phyloP scores from a whole-genome alignment of 176 grass and related monocot species.

The Cenchrus purpureus region DNA sequence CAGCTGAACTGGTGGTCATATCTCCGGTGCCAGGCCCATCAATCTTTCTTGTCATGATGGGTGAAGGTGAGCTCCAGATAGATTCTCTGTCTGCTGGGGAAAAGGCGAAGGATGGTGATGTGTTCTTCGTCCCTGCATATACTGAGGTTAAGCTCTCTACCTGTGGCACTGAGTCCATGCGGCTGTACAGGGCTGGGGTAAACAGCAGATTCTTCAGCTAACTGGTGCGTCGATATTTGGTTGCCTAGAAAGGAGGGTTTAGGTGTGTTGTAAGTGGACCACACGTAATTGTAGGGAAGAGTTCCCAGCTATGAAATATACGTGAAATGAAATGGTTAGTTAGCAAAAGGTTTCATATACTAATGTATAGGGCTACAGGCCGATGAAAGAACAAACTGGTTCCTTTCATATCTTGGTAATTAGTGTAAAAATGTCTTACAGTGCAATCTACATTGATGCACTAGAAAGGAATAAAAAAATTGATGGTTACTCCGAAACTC shows the following conservation, averaged over 20 bases:
- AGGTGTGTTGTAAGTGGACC: not conserved
- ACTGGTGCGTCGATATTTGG: slow-evolving; percentile 5
- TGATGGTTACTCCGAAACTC: not conserved
- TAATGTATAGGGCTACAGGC: slow-evolving; percentile 42
- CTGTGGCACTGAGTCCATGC: slow-evolving; percentile 32
- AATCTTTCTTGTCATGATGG: slow-evolving; percentile 66
- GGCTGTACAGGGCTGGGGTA: slow-evolving; percentile 78
- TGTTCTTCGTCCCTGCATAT: slow-evolving; percentile 69
- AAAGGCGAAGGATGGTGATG: slow-evolving; percentile 64
- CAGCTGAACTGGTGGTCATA: slow-evolving; percentile 54
- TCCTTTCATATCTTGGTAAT: slow-evolving; percentile 23
- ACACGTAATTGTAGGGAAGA: slow-evolving; percentile 25
- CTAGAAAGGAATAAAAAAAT: slow-evolving; percentile 6
- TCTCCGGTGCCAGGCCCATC: slow-evolving; percentile 69
- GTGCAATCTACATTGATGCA: slow-evolving; percentile 10
- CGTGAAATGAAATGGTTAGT: slow-evolving; percentile 27
- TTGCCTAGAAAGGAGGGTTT: not conserved
- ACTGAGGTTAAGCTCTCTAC: slow-evolving; percentile 64
- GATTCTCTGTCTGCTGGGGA: slow-evolving; percentile 35
- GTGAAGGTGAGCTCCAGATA: slow-evolving; percentile 53
- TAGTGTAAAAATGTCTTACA: slow-evolving; percentile 16
- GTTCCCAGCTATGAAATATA: slow-evolving; percentile 29
- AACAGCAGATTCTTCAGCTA: slow-evolving; percentile 79
- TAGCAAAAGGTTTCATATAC: slow-evolving; percentile 28
- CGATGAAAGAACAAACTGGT: slow-evolving; percentile 36